Conservation (phyloP, 2,329 filamentous ascomycete genomes). For the Penicillium sp. region DNA sequence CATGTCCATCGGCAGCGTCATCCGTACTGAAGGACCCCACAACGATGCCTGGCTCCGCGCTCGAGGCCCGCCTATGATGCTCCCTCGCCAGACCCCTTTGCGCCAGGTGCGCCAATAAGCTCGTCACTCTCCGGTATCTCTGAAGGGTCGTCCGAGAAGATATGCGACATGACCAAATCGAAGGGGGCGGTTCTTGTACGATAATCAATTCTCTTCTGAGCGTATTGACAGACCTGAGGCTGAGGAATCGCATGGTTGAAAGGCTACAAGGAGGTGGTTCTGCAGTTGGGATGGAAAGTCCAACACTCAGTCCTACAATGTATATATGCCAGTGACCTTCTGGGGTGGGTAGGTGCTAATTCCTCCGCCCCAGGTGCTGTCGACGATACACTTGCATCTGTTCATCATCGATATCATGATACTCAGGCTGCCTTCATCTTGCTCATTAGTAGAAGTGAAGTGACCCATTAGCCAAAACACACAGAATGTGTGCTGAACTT, state of each 20-base stretch:
- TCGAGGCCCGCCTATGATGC: slow-evolving; percentile 74
- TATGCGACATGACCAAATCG: slow-evolving; percentile 33
- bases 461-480: not conserved
- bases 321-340: slow-evolving; percentile 6
- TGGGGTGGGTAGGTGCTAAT: not conserved
- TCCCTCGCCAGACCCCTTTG: slow-evolving; percentile 54
- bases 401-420: slow-evolving; percentile 3
- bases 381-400: slow-evolving; percentile 4
- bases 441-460: not conserved
- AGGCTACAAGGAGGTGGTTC: slow-evolving; percentile 8
- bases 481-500: not conserved
- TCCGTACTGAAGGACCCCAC: slow-evolving; percentile 85
- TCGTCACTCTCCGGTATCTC: slow-evolving; percentile 11
- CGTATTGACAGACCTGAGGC: slow-evolving; percentile 16
- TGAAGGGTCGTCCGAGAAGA: slow-evolving; percentile 19
- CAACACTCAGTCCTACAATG: slow-evolving; percentile 6
- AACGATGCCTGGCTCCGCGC: slow-evolving; percentile 77
- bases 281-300: not conserved
- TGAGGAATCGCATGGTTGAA: not conserved
- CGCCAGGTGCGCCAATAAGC: slow-evolving; percentile 41
- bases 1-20: slow-evolving; percentile 98
- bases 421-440: no score
- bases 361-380: not conserved
- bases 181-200: slow-evolving; percentile 38
- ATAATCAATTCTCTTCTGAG: slow-evolving; percentile 29